These are phyloP conservation scores for Mallotus nudiflorus DNA, from an alignment of 345 rosid genomes.

Conservation along the genomic window DNA sequence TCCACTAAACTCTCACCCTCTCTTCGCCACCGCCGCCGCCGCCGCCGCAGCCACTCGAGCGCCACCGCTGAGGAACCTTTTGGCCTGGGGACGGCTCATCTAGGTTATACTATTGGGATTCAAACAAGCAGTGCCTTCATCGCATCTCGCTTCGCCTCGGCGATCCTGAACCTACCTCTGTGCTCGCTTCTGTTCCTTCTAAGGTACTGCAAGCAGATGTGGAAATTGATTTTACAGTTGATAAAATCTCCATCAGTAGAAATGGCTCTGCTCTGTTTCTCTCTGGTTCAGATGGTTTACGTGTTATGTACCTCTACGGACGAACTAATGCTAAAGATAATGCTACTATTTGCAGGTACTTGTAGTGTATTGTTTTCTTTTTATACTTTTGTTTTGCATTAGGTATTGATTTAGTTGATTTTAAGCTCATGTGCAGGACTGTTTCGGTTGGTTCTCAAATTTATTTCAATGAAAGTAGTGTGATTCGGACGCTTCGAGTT, in stretches of 20 bases:
- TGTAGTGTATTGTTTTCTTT: neutral
- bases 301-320: constrained; percentile 79
- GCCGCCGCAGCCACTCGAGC: too few relatives aligned
- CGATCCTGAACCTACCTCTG: constrained; percentile 75
- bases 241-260: constrained; percentile 73
- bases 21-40: constrained; percentile 43
- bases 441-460: constrained; percentile 70
- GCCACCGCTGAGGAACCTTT: constrained; percentile 53
- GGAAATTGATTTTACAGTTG: constrained; percentile 50
- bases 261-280: constrained; percentile 77
- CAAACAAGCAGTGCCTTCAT: constrained; percentile 52
- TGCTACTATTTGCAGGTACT: constrained; percentile 71
- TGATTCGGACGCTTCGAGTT: constrained; percentile 55
- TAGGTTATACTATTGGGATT: constrained; percentile 77
- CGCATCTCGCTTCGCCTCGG: constrained; percentile 80
- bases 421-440: constrained; percentile 45
- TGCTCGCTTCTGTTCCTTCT: constrained; percentile 76
- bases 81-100: constrained; percentile 94
- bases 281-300: constrained; percentile 61
- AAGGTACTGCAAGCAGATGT: constrained; percentile 76
- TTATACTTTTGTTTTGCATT: neutral
- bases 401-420: too few relatives aligned
- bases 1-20: constrained; percentile 70
- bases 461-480: constrained; percentile 55
- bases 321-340: constrained; percentile 53